Percentiles rank a stretch among this genome's conserved stretches.
Evolutionary conservation across 129 eudicot species (phyloP).

Genomic region (Arctium minus): DNA sequence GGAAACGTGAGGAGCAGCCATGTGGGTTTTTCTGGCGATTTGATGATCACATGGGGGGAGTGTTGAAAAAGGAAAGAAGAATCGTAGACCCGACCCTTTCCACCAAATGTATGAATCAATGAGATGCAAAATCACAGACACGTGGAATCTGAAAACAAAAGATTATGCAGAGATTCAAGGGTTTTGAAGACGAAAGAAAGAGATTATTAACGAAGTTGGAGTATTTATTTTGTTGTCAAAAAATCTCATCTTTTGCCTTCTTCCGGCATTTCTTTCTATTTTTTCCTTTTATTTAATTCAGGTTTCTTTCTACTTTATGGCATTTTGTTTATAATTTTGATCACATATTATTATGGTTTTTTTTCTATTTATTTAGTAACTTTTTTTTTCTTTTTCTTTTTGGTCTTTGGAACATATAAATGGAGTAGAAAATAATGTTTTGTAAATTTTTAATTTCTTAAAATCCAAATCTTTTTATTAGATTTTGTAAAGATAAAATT

Average conservation of each 20-base stretch:
- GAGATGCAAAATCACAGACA: constrained; percentile 11
- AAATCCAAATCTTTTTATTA: background rate
- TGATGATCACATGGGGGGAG: constrained; percentile 32
- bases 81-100: constrained; percentile 22
- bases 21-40: constrained; percentile 13
- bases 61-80: constrained; percentile 33
- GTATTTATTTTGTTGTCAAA: constrained; percentile 11
- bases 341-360: background rate
- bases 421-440: background rate
- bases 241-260: constrained; percentile 15
- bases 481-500: background rate
- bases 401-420: background rate
- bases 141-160: constrained; percentile 13
- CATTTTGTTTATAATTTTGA: background rate
- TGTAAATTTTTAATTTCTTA: too few relatives aligned
- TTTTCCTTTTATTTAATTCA: background rate
- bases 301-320: background rate
- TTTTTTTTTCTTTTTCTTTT: too few relatives aligned
- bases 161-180: constrained; percentile 25
- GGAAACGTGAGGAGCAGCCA: constrained; percentile 6
- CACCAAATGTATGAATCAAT: constrained; percentile 14
- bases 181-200: constrained; percentile 11
- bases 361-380: background rate
- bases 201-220: background rate
- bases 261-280: constrained; percentile 1